A percentile compares a stretch with the other conserved stretches of the same genome.
Conservation (phyloP, 2,329 filamentous ascomycete species). For the Aspergillus carbonarius region DNA sequence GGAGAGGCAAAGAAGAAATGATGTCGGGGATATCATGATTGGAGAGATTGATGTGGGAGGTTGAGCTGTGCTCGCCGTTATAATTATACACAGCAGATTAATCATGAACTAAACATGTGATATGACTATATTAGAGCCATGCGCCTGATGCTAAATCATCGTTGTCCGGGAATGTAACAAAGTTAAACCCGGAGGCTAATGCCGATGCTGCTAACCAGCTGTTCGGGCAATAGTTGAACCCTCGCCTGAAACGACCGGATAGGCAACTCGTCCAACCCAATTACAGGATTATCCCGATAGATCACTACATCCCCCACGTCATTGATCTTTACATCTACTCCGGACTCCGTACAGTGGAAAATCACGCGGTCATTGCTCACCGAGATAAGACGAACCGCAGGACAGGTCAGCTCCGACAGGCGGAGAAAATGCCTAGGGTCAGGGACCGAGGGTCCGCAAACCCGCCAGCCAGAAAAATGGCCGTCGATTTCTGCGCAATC, state of each 20-base stretch:
- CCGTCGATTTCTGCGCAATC: neutral
- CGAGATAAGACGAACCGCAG: neutral
- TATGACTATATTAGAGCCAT: neutral
- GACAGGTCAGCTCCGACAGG: neutral
- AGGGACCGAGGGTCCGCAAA: neutral
- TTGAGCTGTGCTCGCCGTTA: conserved; percentile 30
- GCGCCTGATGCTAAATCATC: too few relatives aligned
- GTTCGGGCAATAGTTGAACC: neutral
- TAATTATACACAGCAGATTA: conserved; percentile 1
- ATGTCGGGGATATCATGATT: conserved; percentile 3
- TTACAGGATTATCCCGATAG: neutral
- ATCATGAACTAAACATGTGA: neutral
- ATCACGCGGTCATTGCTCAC: neutral
- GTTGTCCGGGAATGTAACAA: too few relatives aligned
- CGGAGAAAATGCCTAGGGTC: neutral
- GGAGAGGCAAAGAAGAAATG: conserved; percentile 57
- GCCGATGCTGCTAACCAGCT: too few relatives aligned
- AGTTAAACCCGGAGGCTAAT: too few relatives aligned
- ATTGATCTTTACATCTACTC: neutral
- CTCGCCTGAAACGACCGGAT: neutral
- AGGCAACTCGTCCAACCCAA: neutral
- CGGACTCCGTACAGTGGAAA: neutral
- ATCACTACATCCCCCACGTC: neutral
- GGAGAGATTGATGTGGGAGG: conserved; percentile 4
- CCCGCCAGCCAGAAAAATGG: neutral